Conservation (phyloP, 768 basidiomycete species). For the Infundibulicybe gibba region DNA sequence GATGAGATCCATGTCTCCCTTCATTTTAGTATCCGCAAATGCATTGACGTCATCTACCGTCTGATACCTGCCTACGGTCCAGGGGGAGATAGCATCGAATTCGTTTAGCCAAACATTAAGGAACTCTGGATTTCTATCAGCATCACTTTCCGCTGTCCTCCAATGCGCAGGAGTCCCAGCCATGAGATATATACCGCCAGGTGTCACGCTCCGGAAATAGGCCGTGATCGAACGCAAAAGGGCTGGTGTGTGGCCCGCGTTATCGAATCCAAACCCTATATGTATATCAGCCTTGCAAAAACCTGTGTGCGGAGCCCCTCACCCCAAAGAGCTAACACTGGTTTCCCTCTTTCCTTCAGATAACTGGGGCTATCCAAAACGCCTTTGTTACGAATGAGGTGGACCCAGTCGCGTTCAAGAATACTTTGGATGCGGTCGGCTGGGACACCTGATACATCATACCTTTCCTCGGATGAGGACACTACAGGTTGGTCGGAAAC, state of each 20-base stretch:
- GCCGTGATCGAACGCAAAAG: conserved; percentile 50
- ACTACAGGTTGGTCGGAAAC: not conserved
- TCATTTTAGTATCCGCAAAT: conserved; percentile 61
- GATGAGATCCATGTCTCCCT: conserved; percentile 60
- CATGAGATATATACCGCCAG: conserved; percentile 73
- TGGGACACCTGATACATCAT: conserved; percentile 81
- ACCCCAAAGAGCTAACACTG: conserved; percentile 79
- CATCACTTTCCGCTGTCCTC: conserved; percentile 69
- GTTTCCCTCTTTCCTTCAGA: conserved; percentile 62
- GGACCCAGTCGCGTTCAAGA: conserved; percentile 70
- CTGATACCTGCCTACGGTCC: conserved; percentile 76
- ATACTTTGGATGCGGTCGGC: conserved; percentile 64
- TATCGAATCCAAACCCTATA: conserved; percentile 66
- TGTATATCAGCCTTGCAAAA: conserved; percentile 1
- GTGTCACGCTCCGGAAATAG: conserved; percentile 59
- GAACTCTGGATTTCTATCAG: conserved; percentile 65
- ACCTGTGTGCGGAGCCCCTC: too few relatives aligned
- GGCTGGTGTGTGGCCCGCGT: conserved; percentile 56
- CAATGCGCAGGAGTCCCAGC: conserved; percentile 72
- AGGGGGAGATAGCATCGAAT: conserved; percentile 79
- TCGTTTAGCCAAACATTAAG: conserved; percentile 69
- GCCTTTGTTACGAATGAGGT: conserved; percentile 58
- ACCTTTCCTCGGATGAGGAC: conserved; percentile 43
- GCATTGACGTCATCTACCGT: conserved; percentile 57
- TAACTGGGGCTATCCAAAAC: conserved; percentile 73